Conservation (phyloP, 257 asterid species). For the Anisodus acutangulus region DNA sequence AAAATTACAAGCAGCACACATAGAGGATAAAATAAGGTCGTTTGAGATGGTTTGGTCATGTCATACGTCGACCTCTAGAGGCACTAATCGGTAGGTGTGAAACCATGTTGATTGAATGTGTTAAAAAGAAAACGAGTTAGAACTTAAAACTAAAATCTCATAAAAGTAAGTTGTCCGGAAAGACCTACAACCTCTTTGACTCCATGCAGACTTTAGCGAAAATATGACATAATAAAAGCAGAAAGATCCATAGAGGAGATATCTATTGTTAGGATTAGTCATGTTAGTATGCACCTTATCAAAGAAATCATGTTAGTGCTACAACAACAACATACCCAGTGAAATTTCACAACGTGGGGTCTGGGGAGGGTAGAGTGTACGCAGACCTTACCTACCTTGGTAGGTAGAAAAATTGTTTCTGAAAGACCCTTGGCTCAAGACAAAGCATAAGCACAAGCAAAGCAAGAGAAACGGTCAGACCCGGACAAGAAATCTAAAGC, state of each 20-base stretch:
- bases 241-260: not conserved
- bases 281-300: not conserved
- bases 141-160: not conserved
- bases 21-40: not conserved
- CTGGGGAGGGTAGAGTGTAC: too few relatives aligned
- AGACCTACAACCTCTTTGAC: not conserved
- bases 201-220: not conserved
- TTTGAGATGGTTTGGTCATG: not conserved
- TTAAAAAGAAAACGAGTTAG: not conserved
- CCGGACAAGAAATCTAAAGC: too few relatives aligned
- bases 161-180: not conserved
- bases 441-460: too few relatives aligned
- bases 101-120: not conserved
- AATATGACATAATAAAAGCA: not conserved
- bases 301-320: not conserved
- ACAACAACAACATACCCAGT: too few relatives aligned
- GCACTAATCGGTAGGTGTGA: not conserved
- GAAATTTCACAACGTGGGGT: too few relatives aligned
- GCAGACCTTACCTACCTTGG: too few relatives aligned
- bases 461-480: too few relatives aligned
- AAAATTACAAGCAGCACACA: not conserved
- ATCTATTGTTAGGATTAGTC: not conserved
- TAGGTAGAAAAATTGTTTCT: too few relatives aligned
- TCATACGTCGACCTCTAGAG: not conserved
- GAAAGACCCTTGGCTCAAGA: too few relatives aligned